Conservation (phyloP, 306 rosid genomes). For the Cucurbita moschata region DNA sequence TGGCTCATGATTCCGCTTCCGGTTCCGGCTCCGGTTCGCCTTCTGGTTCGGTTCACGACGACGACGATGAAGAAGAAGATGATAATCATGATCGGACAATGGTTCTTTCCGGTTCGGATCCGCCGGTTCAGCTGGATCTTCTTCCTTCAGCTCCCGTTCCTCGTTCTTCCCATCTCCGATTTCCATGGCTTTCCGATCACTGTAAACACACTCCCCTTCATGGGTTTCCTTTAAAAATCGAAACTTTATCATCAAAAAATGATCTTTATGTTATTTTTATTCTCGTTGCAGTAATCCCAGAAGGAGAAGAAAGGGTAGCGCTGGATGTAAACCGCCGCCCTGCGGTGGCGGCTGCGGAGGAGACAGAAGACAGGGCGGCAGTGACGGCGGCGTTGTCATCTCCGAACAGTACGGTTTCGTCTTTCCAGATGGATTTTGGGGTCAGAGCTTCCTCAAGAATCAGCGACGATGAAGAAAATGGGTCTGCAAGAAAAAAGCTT, state of each 20-base stretch:
- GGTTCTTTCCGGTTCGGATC: slow-evolving; percentile 42
- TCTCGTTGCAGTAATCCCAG: not conserved
- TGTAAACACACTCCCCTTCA: slow-evolving; percentile 16
- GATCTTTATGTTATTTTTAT: no score
- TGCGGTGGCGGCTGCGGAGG: slow-evolving; percentile 36
- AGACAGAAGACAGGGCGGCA: slow-evolving; percentile 29
- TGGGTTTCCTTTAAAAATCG: not conserved
- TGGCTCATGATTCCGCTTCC: not conserved
- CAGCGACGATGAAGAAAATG: slow-evolving; percentile 80
- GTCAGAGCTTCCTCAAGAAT: slow-evolving; percentile 39
- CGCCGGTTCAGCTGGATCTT: slow-evolving; percentile 74
- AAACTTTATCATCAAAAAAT: not conserved
- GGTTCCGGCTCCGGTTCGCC: not conserved
- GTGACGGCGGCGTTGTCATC: slow-evolving; percentile 32
- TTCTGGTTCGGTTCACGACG: not conserved
- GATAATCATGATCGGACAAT: slow-evolving; percentile 1
- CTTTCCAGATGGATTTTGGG: slow-evolving; percentile 63
- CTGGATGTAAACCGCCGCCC: slow-evolving; percentile 39
- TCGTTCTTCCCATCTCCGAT: slow-evolving; percentile 26
- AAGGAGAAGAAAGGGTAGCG: slow-evolving; percentile 25
- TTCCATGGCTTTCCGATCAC: slow-evolving; percentile 61
- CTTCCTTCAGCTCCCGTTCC: slow-evolving; percentile 64
- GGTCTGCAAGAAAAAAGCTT: slow-evolving; percentile 70
- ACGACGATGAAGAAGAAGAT: slow-evolving; percentile 5
- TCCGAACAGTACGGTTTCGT: slow-evolving; percentile 60